Conservation (phyloP, 345 rosid species). For the Gossypium longicalyx region DNA sequence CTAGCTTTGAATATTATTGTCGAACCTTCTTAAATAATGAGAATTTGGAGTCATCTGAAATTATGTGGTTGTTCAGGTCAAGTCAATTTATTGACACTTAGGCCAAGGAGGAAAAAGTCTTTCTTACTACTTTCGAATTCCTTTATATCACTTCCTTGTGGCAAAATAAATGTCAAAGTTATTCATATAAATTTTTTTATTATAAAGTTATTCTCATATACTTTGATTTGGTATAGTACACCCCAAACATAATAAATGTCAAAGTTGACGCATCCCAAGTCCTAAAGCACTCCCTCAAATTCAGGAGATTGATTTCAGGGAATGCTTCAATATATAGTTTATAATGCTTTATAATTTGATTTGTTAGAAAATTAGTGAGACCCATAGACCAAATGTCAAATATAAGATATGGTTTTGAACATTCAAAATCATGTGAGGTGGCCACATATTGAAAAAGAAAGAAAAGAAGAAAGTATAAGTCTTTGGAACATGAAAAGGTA, state of each 20-base stretch:
- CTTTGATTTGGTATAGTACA: no score
- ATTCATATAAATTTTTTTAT: no score
- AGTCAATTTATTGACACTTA: conserved; percentile 13
- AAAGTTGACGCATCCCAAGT: no score
- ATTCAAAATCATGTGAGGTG: not conserved
- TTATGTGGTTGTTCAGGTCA: not conserved
- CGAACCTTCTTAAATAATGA: not conserved
- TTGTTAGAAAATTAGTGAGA: no score
- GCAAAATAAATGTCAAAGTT: not conserved
- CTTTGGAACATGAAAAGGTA: not conserved
- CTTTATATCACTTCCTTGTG: not conserved
- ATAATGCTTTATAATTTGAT: no score
- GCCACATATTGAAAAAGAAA: no score
- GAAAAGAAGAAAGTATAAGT: not conserved
- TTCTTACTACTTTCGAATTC: not conserved
- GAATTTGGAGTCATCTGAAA: not conserved
- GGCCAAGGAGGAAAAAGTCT: not conserved
- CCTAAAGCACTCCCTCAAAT: no score
- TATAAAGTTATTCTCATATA: no score
- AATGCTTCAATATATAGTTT: no score
- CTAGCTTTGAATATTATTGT: not conserved
- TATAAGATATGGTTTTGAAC: not conserved
- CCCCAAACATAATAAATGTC: no score
- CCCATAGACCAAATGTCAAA: not conserved
- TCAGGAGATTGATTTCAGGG: no score